These are phyloP conservation scores for Fusarium lateritium DNA, from an alignment of 2,329 filamentous ascomycete genomes.

Conservation along the genomic window DNA sequence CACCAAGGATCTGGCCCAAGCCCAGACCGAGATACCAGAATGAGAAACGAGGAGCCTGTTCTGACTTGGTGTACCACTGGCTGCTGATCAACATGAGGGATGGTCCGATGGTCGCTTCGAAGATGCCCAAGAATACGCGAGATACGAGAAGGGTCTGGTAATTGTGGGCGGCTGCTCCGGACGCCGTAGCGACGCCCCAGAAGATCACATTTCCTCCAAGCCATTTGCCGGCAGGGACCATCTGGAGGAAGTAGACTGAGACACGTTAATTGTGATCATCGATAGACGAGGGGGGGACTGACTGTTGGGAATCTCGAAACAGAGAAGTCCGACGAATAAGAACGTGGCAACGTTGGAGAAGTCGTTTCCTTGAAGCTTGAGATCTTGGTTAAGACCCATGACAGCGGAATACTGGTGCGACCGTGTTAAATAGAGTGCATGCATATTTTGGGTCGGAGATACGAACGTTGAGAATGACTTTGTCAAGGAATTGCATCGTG, in stretches of 20 bases:
- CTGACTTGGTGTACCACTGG: slow-evolving; percentile 73
- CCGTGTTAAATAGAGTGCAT: slow-evolving; percentile 6
- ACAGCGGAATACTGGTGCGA: slow-evolving; percentile 71
- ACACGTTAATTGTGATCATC: background rate
- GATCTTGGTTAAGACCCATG: slow-evolving; percentile 72
- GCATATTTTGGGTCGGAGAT: background rate
- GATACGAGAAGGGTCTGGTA: slow-evolving; percentile 68
- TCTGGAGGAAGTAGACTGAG: slow-evolving; percentile 70
- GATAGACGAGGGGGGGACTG: slow-evolving; percentile 23
- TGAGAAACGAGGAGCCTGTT: slow-evolving; percentile 71
- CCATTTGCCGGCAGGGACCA: slow-evolving; percentile 72
- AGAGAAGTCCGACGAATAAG: slow-evolving; percentile 73
- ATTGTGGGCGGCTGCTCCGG: slow-evolving; percentile 67
- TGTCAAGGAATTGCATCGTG: slow-evolving; percentile 75
- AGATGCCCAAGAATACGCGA: slow-evolving; percentile 72
- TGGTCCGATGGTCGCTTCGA: slow-evolving; percentile 72
- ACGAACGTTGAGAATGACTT: slow-evolving; percentile 73
- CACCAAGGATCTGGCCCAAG: slow-evolving; percentile 73
- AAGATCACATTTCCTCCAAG: slow-evolving; percentile 70
- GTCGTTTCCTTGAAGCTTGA: slow-evolving; percentile 69
- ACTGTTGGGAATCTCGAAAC: slow-evolving; percentile 74
- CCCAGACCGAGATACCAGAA: slow-evolving; percentile 75
- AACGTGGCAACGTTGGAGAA: slow-evolving; percentile 74
- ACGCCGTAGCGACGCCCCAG: slow-evolving; percentile 71
- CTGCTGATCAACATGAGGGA: slow-evolving; percentile 73